Evolutionary conservation across 139 green algal species (phyloP), one percentile per base, ranked within the genome.

Genomic region (Chlamydomonas sp.): DNA sequence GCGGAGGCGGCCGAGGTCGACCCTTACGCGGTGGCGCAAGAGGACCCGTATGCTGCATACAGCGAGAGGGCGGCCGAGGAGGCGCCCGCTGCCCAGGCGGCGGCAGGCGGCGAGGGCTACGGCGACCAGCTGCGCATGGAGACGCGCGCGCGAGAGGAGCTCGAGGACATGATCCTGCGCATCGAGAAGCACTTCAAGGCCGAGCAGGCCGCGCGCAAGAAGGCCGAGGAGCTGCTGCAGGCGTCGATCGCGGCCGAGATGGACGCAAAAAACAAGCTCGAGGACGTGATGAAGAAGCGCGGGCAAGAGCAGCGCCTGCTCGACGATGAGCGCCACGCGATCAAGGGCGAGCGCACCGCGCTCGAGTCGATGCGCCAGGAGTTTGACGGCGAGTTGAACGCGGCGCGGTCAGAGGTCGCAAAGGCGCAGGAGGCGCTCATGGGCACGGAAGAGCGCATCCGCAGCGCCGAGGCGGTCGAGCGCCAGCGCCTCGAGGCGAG

Each of bases 91-190:
- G 48, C 35, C 4, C 36, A 75, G 65, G 26, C 77, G 20, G 61
- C 61, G 0, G 61, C 16, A 35, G 76, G 77, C 71, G 49, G 76
- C 1, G 79, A 81, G 66, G 69, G 67, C 31, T 39, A 80, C 35
- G 58, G 67, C 26, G 39, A 75, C 61, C 67, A 81, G 70, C 66
- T 85, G 5, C 65, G 77, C 64, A 36, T 82, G 80, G 75, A 85
- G 48, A 47, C 61, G 1, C 63, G 58, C 20, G 70, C 71, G 3
- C 38, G 76, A 29, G 76, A 78, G 39, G 86, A 93, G 73, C 77
- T 95, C 38, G 89, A 95, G 76, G 85, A 92, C 50, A 95, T 95
- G 89, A 76, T 93, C 24, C 68, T 90, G 72, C 81, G 87, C 33
- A 90, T 93, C 36, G 86, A 95, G 79, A 83, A 83, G 49, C 86